Evolutionary conservation across 805 yeast species (phyloP).

Genomic region (Vanderwaltozyma tropicalis): DNA sequence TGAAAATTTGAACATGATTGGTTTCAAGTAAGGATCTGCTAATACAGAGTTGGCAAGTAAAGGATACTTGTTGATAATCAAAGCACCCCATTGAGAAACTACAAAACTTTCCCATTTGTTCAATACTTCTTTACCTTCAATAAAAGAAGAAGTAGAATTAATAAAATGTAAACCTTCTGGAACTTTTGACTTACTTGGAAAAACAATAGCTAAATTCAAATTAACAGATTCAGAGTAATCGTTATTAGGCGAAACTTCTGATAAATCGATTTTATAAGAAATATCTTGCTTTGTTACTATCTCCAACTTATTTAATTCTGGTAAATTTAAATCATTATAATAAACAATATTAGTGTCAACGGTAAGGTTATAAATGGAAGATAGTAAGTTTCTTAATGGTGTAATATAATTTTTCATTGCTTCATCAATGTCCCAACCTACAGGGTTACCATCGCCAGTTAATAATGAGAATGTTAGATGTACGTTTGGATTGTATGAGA

Average conservation of each 20-base stretch:
- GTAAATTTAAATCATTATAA: constrained; percentile 33
- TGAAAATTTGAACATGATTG: constrained; percentile 58
- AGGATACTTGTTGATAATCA: constrained; percentile 33
- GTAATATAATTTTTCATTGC: constrained; percentile 40
- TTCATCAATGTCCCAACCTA: constrained; percentile 63
- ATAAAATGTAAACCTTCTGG: constrained; percentile 35
- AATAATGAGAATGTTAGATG: constrained; percentile 67
- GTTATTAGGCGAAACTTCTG: constrained; percentile 51
- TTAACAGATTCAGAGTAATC: constrained; percentile 53
- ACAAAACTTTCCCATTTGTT: constrained; percentile 35
- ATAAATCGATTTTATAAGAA: constrained; percentile 70
- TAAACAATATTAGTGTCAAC: constrained; percentile 73
- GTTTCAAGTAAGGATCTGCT: constrained; percentile 37
- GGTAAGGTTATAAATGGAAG: constrained; percentile 55
- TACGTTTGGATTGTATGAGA: constrained; percentile 44
- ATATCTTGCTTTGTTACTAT: constrained; percentile 38
- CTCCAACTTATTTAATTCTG: constrained; percentile 18
- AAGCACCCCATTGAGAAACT: constrained; percentile 82
- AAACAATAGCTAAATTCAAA: constrained; percentile 52
- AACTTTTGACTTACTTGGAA: constrained; percentile 20
- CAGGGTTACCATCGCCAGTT: constrained; percentile 55
- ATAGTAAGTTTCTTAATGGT: constrained; percentile 45
- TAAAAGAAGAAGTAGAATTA: neutral
- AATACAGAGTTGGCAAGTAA: constrained; percentile 24
- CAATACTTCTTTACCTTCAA: neutral